phyloP scores from a whole-genome alignment of 805 yeast species.

The Cyberlindnera euphorbiae region DNA sequence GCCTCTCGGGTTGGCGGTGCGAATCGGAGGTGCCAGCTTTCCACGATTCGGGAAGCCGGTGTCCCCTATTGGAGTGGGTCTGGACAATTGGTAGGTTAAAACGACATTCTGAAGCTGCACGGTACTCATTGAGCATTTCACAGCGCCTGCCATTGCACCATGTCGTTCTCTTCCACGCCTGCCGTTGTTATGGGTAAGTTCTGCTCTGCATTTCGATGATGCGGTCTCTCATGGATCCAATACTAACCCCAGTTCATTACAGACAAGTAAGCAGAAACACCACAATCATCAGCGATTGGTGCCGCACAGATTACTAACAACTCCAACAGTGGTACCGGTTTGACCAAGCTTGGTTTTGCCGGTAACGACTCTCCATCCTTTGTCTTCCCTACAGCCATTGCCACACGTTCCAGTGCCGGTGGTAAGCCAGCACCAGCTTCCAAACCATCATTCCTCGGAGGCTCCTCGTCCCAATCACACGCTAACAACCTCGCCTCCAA shows the following conservation, averaged over 20 bases:
- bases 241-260: constrained; percentile 13
- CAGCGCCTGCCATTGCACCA: too few species aligned
- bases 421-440: constrained; percentile 40
- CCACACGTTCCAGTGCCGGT: constrained; percentile 53
- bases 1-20: too few species aligned
- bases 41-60: too few species aligned
- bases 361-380: constrained; percentile 98
- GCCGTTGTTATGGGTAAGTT: constrained; percentile 94
- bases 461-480: constrained; percentile 15
- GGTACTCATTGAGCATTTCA: too few species aligned
- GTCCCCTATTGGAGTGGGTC: too few species aligned
- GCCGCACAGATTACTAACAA: constrained; percentile 13
- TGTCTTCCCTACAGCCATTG: constrained; percentile 94
- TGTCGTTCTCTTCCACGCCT: constrained; percentile 50
- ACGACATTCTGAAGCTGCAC: too few species aligned
- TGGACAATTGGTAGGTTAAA: background rate
- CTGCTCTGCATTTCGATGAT: background rate
- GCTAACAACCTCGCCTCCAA: constrained; percentile 35
- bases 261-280: constrained; percentile 24
- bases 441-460: constrained; percentile 38
- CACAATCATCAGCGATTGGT: background rate
- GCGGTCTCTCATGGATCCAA: background rate
- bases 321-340: constrained; percentile 84
- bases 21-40: too few species aligned
- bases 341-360: constrained; percentile 96